Percentiles rank a stretch among this genome's conserved stretches.
Evolutionary conservation across 495 filamentous ascomycete species (phyloP).

Genomic region (Aspergillus ostianus): DNA sequence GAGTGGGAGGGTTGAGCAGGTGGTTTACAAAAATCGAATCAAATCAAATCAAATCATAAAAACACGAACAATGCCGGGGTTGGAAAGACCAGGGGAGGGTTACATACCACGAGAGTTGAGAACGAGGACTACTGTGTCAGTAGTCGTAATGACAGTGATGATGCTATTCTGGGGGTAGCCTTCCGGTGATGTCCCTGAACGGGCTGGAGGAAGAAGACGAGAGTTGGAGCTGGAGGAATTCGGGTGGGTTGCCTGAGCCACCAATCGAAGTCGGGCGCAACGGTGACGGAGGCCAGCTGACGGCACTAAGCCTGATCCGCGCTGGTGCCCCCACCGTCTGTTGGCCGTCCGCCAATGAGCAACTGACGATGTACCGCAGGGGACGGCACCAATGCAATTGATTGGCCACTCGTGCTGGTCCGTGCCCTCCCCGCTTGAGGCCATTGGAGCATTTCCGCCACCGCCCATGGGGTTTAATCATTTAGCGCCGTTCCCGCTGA

Average conservation of each 20-base stretch:
- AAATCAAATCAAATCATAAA: not conserved
- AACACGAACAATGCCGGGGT: not conserved
- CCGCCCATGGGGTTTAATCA: conserved; percentile 11
- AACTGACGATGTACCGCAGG: not conserved
- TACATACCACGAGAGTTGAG: conserved; percentile 17
- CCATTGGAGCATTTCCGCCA: conserved; percentile 17
- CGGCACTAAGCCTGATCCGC: conserved; percentile 19
- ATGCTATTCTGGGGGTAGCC: not conserved
- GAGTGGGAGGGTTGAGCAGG: conserved; percentile 11
- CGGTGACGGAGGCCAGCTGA: conserved; percentile 9
- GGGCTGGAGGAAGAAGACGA: not conserved
- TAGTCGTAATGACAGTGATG: not conserved
- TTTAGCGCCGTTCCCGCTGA: conserved; percentile 22
- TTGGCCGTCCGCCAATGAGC: conserved; percentile 12
- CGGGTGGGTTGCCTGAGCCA: not conserved
- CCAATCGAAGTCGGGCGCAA: conserved; percentile 9
- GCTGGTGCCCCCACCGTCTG: conserved; percentile 10
- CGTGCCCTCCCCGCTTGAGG: conserved; percentile 11
- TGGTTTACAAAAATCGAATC: not conserved
- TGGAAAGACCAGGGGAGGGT: conserved; percentile 2
- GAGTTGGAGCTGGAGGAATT: not conserved
- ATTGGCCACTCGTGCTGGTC: conserved; percentile 13
- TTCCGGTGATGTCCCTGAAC: too few species aligned
- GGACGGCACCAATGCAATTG: conserved; percentile 17
- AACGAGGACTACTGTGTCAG: too few species aligned